phyloP scores from a whole-genome alignment of 139 green algal species.

The Desmodesmus armatus region DNA sequence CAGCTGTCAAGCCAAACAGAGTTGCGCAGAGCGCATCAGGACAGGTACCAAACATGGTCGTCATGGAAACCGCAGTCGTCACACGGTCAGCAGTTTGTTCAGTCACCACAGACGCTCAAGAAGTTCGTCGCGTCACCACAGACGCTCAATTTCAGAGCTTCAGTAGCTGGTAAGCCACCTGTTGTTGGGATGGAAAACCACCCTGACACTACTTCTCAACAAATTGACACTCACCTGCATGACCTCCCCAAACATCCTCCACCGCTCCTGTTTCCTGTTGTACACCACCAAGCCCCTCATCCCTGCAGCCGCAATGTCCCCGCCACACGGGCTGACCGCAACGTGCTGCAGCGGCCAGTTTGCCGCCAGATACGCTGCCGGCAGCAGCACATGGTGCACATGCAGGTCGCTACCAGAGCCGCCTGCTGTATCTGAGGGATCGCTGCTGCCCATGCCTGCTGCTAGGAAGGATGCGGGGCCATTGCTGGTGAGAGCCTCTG shows the following conservation, averaged over 20 bases:
- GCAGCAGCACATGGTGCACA: slow-evolving; percentile 74
- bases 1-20: neutral
- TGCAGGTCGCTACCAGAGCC: slow-evolving; percentile 46
- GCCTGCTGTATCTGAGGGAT: slow-evolving; percentile 6
- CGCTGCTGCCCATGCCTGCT: slow-evolving; percentile 20
- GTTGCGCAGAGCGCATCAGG: neutral
- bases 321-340: slow-evolving; percentile 64
- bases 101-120: no score
- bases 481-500: slow-evolving; percentile 55
- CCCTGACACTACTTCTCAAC: no score
- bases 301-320: slow-evolving; percentile 90
- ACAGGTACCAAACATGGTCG: no score
- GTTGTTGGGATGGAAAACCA: no score
- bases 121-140: no score
- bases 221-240: slow-evolving; percentile 79
- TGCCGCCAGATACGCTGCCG: slow-evolving; percentile 74
- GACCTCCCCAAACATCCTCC: slow-evolving; percentile 91
- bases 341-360: slow-evolving; percentile 75
- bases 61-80: no score
- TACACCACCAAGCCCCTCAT: slow-evolving; percentile 82
- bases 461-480: slow-evolving; percentile 6
- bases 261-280: slow-evolving; percentile 65
- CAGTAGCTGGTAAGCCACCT: no score
- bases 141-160: no score
- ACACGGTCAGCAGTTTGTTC: no score